These are phyloP conservation scores for Kwoniella europaea DNA, from an alignment of 768 basidiomycete genomes.

Conservation along the genomic window DNA sequence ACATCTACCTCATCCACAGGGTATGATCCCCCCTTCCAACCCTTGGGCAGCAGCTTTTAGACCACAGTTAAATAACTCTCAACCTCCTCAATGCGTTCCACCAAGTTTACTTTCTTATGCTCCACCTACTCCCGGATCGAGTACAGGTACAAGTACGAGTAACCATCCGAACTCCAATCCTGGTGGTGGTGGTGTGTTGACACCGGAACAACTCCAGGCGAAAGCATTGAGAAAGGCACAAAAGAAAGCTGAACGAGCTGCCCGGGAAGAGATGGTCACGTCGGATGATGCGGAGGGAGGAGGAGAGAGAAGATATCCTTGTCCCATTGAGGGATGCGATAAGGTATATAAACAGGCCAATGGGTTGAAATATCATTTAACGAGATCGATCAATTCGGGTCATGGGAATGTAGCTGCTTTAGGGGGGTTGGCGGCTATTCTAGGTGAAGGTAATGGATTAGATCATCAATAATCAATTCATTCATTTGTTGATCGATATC, in stretches of 20 bases:
- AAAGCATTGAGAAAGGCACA: conserved; percentile 53
- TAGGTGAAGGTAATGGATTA: conserved; percentile 21
- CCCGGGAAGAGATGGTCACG: conserved; percentile 36
- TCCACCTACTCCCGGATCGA: conserved; percentile 28
- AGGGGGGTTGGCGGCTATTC: conserved; percentile 35
- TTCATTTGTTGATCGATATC: background rate
- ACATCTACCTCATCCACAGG: conserved; percentile 4
- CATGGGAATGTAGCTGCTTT: conserved; percentile 55
- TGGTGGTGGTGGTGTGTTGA: conserved; percentile 1
- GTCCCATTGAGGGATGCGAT: conserved; percentile 57
- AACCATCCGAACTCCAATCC: background rate
- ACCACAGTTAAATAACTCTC: conserved; percentile 20
- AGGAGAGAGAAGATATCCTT: conserved; percentile 46
- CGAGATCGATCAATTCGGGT: conserved; percentile 54
- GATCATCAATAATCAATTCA: background rate
- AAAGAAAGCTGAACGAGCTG: conserved; percentile 44
- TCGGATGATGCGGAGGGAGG: conserved; percentile 49
- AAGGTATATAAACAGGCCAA: conserved; percentile 58
- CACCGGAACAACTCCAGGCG: conserved; percentile 28
- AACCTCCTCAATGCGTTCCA: conserved; percentile 41
- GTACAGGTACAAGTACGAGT: background rate
- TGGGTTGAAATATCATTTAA: conserved; percentile 57
- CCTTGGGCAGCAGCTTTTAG: conserved; percentile 50
- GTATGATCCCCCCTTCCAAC: conserved; percentile 9
- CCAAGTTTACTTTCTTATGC: conserved; percentile 48